phyloP scores from a whole-genome alignment of 345 rosid species.

The Eucalyptus urophylla region DNA sequence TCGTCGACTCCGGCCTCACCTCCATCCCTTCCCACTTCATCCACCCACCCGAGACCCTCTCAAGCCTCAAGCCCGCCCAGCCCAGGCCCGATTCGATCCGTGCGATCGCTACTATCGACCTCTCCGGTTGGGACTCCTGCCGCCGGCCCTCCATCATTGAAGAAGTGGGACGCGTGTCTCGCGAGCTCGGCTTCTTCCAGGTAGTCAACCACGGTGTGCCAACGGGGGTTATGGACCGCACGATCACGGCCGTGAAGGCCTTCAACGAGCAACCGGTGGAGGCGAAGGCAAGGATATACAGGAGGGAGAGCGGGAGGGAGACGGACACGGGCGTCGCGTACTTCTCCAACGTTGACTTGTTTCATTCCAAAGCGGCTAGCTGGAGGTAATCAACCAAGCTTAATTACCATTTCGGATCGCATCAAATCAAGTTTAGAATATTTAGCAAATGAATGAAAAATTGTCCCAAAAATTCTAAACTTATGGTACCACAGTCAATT shows the following conservation, averaged over 20 bases:
- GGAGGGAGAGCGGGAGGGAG: neutral
- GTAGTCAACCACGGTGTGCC: neutral
- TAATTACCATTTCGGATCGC: neutral
- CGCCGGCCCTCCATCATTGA: conserved; percentile 9
- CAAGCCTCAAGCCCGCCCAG: neutral
- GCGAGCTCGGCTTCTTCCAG: conserved; percentile 40
- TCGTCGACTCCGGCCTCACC: conserved; percentile 28
- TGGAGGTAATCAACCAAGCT: conserved; percentile 21
- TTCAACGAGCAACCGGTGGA: conserved; percentile 16
- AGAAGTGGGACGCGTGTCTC: conserved; percentile 7
- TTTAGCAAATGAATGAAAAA: too few species aligned
- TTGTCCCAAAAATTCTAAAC: too few species aligned
- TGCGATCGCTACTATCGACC: conserved; percentile 26
- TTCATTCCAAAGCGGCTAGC: conserved; percentile 34
- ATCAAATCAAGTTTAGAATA: neutral
- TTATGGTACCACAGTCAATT: accelerated
- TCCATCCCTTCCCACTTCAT: neutral
- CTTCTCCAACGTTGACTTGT: conserved; percentile 27
- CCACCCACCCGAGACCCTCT: conserved; percentile 1
- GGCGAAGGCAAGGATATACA: conserved; percentile 17
- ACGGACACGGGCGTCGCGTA: neutral
- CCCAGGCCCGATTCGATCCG: neutral
- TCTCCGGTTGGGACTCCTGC: conserved; percentile 14
- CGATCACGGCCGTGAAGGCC: neutral
- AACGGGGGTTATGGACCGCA: conserved; percentile 7